phyloP scores from a whole-genome alignment of 345 rosid species.

The Alliaria petiolata region DNA sequence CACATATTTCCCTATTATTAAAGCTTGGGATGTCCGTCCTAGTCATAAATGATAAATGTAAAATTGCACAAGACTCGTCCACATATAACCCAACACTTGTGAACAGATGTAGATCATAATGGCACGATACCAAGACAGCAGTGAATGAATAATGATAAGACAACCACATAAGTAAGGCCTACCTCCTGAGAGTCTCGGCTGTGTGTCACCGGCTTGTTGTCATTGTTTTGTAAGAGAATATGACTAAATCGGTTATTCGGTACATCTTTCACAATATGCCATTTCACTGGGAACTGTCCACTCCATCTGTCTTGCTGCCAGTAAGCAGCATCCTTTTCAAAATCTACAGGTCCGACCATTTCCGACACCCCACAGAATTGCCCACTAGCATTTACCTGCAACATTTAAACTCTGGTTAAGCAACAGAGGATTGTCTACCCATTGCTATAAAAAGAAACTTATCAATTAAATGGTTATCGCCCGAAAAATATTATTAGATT shows the following conservation, averaged over 20 bases:
- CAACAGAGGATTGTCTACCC: background rate
- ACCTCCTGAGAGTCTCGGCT: slow-evolving; percentile 84
- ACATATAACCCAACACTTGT: background rate
- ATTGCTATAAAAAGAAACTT: background rate
- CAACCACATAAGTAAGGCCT: background rate
- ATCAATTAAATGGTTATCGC: background rate
- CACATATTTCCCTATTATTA: background rate
- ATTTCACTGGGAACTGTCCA: slow-evolving; percentile 74
- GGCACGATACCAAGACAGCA: background rate
- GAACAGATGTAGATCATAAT: background rate
- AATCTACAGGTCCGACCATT: slow-evolving; percentile 71
- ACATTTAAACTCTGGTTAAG: background rate
- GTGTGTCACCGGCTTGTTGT: slow-evolving; percentile 74
- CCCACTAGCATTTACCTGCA: slow-evolving; percentile 78
- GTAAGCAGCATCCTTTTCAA: slow-evolving; percentile 61
- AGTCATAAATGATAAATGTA: background rate
- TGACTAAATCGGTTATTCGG: slow-evolving; percentile 65
- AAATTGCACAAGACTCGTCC: background rate
- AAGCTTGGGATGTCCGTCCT: background rate
- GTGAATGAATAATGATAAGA: background rate
- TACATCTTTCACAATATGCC: slow-evolving; percentile 74
- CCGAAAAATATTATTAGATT: background rate
- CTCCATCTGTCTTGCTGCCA: slow-evolving; percentile 84
- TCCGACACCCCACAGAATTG: slow-evolving; percentile 76
- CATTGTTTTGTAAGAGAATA: slow-evolving; percentile 62